Evolutionary conservation across 2,329 filamentous ascomycete genomes (phyloP), one percentile per base, ranked within the genome.

Genomic region (Paecilomyces sp.): DNA sequence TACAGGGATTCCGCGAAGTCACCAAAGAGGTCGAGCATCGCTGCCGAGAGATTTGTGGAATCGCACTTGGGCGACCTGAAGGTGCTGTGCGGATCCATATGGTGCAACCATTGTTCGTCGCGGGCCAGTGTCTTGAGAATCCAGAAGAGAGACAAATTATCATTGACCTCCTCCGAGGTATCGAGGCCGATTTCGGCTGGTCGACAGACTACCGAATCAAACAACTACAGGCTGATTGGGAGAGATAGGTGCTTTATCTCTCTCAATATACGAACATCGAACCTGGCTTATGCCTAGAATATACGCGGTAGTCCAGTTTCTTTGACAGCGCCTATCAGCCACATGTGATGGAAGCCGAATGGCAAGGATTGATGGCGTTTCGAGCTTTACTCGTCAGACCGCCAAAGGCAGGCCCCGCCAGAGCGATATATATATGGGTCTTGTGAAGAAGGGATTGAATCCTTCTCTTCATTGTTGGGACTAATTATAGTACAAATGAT

Each of bases 141-240:
- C 69, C 71, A 1, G 75, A 75, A 13, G 84, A 85, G 69, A 80
- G 82, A 18, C 71, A 79, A 31, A 77, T 84, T 1, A 77, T 88
- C 3, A 64, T 86, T 12, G 76, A 80, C 51, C 69, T 87, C 33
- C 70, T 88, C 18, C 75, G 77, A 15, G 83, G 80, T 1, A 80
- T 88, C n/a, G 83, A 88, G 67, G 76, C 72, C 28, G 85, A 88
- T 66, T 75, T 85, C 50, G 85, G 85, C 0, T 86, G 83, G 79
- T 80, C 81, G 13, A 86, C 84, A 33, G 75, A 82, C 58, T 83
- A 84, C 66, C 76, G 83, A 25, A 75, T 83, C 33, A 70, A 77
- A 62, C 79, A 83, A 63, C 71, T 86, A 57, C 66, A 74, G 57
- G 61, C 58, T 6, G 61, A 63, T n/a, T 74, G 72, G 72, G 67